Conservation (phyloP, 2,329 filamentous ascomycete genomes). For the Leptographium galeiforme region DNA sequence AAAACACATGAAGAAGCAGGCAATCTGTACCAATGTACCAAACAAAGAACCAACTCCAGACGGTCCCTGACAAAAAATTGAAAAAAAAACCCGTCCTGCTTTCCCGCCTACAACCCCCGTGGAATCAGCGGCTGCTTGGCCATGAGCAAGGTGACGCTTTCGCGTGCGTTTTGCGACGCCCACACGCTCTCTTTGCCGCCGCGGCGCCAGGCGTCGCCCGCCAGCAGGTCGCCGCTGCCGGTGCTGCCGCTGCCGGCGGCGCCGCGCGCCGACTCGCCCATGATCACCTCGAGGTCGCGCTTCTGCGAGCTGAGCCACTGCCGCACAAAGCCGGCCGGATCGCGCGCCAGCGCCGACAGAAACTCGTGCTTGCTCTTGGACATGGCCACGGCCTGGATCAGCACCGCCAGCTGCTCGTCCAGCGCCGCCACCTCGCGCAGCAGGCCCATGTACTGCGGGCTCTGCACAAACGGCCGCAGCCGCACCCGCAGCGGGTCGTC, state of each 20-base stretch:
- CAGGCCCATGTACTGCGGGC: constrained; percentile 55
- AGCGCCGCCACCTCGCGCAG: constrained; percentile 63
- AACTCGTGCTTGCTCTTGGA: constrained; percentile 88
- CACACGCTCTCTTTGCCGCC: constrained; percentile 42
- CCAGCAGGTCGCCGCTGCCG: constrained; percentile 30
- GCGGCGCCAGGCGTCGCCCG: constrained; percentile 56
- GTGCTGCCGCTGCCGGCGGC: constrained; percentile 16
- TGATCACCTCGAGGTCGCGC: constrained; percentile 74
- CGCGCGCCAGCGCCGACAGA: constrained; percentile 61
- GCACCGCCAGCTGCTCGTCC: constrained; percentile 73
- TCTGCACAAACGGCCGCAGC: constrained; percentile 52
- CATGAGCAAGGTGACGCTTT: constrained; percentile 49
- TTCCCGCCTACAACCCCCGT: constrained; percentile 1
- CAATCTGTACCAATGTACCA: neutral
- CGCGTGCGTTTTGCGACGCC: constrained; percentile 43
- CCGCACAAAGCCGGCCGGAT: constrained; percentile 72
- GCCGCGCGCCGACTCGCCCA: constrained; percentile 64
- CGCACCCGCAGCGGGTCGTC: constrained; percentile 67
- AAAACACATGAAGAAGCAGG: neutral
- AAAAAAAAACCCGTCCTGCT: too few relatives aligned
- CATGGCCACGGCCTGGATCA: constrained; percentile 70
- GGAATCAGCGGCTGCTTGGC: constrained; percentile 31
- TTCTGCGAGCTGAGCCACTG: constrained; percentile 88
- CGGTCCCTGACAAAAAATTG: too few relatives aligned
- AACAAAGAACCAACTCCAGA: neutral